These are phyloP conservation scores for Aspergillus funiculosus DNA, from an alignment of 495 filamentous ascomycete species.

Conservation along the genomic window DNA sequence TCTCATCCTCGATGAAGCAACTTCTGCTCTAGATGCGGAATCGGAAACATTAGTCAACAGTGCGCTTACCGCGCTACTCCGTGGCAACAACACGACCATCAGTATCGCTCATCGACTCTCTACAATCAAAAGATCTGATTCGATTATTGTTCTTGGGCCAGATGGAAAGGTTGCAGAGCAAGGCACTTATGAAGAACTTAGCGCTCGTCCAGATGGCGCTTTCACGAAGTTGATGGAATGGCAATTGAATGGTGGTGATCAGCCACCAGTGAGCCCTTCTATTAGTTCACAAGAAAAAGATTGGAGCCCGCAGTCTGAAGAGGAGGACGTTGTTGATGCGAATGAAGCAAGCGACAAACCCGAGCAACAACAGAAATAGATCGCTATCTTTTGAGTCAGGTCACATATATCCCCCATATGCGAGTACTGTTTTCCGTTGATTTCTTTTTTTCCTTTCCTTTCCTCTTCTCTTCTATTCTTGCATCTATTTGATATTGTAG, in stretches of 20 bases:
- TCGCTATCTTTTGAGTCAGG: background rate
- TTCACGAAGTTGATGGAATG: slow-evolving; percentile 98
- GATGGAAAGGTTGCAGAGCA: slow-evolving; percentile 87
- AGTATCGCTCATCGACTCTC: slow-evolving; percentile 91
- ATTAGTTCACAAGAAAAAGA: slow-evolving; percentile 29
- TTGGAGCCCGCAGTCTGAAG: slow-evolving; percentile 30
- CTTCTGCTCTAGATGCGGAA: slow-evolving; percentile 92
- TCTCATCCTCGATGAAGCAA: slow-evolving; percentile 91
- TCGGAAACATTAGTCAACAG: slow-evolving; percentile 92
- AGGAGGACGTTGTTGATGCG: slow-evolving; percentile 16
- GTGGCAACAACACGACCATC: slow-evolving; percentile 88
- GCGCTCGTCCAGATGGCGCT: slow-evolving; percentile 63
- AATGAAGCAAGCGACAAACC: slow-evolving; percentile 1
- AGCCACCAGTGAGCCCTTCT: slow-evolving; percentile 21
- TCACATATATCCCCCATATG: no score
- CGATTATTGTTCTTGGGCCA: slow-evolving; percentile 78
- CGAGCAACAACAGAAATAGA: slow-evolving; percentile 13
- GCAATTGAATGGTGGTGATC: slow-evolving; percentile 87
- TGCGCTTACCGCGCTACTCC: slow-evolving; percentile 72
- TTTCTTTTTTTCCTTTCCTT: background rate
- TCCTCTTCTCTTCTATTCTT: slow-evolving; percentile 2
- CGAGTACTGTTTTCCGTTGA: background rate
- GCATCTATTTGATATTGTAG: slow-evolving; percentile 4
- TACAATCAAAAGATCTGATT: slow-evolving; percentile 92
- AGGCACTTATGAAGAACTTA: slow-evolving; percentile 74